These are phyloP conservation scores for Colletotrichum euphorbiae DNA, from an alignment of 2,329 filamentous ascomycete genomes.

Conservation along the genomic window DNA sequence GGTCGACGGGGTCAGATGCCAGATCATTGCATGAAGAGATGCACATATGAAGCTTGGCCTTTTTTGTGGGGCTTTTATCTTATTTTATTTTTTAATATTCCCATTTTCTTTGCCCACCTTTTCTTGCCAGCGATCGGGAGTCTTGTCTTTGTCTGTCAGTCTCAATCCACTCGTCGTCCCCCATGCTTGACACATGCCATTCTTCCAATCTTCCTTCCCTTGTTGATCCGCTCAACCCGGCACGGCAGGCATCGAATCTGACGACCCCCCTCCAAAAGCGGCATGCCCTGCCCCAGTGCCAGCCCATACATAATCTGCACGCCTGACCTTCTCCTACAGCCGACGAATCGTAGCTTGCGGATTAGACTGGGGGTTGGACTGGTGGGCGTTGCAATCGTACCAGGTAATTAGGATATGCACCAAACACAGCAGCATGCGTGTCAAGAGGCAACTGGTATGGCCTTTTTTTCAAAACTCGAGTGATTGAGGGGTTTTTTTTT, in stretches of 20 bases:
- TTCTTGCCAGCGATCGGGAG: no score
- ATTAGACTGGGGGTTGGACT: background rate
- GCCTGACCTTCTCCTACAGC: background rate
- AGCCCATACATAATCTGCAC: slow-evolving; percentile 1
- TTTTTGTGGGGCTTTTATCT: no score
- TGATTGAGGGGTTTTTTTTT: background rate
- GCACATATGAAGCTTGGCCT: slow-evolving; percentile 35
- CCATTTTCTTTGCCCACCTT: background rate
- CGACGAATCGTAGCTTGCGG: slow-evolving; percentile 6
- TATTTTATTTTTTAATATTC: no score
- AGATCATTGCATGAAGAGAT: slow-evolving; percentile 34
- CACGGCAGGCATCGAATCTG: background rate
- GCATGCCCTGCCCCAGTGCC: slow-evolving; percentile 22
- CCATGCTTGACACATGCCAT: slow-evolving; percentile 5
- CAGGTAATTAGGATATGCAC: background rate
- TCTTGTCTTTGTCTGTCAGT: background rate
- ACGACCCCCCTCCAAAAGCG: slow-evolving; percentile 4
- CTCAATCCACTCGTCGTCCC: background rate
- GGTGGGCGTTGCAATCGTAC: slow-evolving; percentile 3
- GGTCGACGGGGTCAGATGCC: slow-evolving; percentile 33
- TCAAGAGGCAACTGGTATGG: no score
- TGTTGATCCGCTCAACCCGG: slow-evolving; percentile 31
- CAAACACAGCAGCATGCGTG: background rate
- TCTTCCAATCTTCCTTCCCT: background rate
- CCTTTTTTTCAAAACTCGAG: background rate